A percentile compares a stretch with the other conserved stretches of the same genome.
Conservation (phyloP, 1,284 basidiomycete genomes). For the Pisolithus thermaeus region DNA sequence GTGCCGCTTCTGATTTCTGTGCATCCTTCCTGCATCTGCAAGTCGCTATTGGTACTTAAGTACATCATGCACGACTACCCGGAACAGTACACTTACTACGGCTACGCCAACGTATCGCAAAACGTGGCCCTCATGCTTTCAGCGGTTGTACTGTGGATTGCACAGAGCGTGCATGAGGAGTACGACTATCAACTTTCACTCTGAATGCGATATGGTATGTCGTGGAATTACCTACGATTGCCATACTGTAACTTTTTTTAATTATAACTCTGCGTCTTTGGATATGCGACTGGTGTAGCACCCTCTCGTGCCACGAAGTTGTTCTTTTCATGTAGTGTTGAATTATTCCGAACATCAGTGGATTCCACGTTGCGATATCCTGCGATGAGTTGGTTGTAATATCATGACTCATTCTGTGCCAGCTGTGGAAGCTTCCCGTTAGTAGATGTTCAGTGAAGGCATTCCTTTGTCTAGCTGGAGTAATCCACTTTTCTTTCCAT, state of each 20-base stretch:
- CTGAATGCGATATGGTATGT: constrained; percentile 24
- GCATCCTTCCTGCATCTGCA: background rate
- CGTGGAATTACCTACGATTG: background rate
- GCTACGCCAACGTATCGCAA: constrained; percentile 91
- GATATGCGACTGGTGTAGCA: background rate
- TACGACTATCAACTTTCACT: constrained; percentile 87
- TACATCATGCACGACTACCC: constrained; percentile 76
- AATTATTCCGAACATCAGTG: background rate
- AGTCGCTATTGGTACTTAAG: constrained; percentile 91
- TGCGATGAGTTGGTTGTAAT: too few species aligned
- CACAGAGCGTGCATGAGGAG: constrained; percentile 74
- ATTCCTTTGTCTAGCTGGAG: too few species aligned
- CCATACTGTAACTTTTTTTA: background rate
- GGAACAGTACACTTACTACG: constrained; percentile 85
- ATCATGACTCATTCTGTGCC: too few species aligned
- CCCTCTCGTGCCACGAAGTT: background rate
- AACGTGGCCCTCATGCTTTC: constrained; percentile 92
- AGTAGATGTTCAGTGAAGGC: too few species aligned
- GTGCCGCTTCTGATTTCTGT: background rate
- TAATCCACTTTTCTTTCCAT: too few species aligned
- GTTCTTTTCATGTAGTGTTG: background rate
- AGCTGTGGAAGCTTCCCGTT: too few species aligned
- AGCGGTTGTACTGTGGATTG: constrained; percentile 80
- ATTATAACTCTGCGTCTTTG: background rate
- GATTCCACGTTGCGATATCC: too few species aligned